phyloP scores from a whole-genome alignment of 768 basidiomycete genomes.

The Cystofilobasidium capitatum region DNA sequence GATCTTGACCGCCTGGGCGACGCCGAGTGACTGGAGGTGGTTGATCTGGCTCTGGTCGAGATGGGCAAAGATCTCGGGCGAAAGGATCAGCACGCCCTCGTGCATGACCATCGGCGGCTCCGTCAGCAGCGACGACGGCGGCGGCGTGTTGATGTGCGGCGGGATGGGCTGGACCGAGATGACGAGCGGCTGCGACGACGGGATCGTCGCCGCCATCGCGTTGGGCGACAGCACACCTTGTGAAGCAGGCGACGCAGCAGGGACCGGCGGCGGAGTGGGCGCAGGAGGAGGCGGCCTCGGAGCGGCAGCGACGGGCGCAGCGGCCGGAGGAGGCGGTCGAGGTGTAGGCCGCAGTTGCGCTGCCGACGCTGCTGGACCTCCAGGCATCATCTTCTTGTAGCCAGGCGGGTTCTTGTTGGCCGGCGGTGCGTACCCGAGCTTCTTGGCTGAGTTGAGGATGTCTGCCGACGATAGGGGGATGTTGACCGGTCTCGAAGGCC shows the following conservation, averaged over 20 bases:
- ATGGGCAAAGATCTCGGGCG: slow-evolving; percentile 72
- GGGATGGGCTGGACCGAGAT: slow-evolving; percentile 51
- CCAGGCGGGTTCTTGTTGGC: neutral
- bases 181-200: neutral
- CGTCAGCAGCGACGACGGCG: slow-evolving; percentile 19
- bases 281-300: slow-evolving; percentile 25
- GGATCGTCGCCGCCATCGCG: neutral
- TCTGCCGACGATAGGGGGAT: neutral
- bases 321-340: slow-evolving; percentile 16
- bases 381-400: too few relatives aligned
- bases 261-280: slow-evolving; percentile 30
- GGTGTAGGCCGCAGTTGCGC: too few relatives aligned
- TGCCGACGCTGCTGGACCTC: too few relatives aligned
- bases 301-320: slow-evolving; percentile 23
- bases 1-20: slow-evolving; percentile 67
- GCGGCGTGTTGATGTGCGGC: slow-evolving; percentile 31
- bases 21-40: slow-evolving; percentile 69
- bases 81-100: slow-evolving; percentile 70
- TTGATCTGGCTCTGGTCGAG: slow-evolving; percentile 62
- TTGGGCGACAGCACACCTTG: neutral
- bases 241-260: neutral
- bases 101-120: slow-evolving; percentile 62
- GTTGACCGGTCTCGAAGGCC: neutral
- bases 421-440: neutral
- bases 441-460: slow-evolving; percentile 2